Percentiles rank a stretch among this genome's conserved stretches.
Evolutionary conservation across 225 moss, liverwort and hornwort species (phyloP).

Genomic region (Neckera pumila): DNA sequence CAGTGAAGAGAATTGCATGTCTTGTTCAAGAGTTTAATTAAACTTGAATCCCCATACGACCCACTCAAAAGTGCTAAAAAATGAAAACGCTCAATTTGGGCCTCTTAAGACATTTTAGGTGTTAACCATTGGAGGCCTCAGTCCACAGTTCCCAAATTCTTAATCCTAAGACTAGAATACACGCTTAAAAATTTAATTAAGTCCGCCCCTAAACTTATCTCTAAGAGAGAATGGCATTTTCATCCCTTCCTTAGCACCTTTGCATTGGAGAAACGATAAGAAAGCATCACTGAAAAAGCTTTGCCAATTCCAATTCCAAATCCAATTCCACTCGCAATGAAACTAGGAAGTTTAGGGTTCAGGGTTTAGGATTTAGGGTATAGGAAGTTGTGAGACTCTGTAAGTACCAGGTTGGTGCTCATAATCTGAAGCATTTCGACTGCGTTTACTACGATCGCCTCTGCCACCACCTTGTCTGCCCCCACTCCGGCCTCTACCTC

Average conservation of each 20-base stretch:
- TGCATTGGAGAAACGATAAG: not conserved
- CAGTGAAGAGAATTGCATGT: not conserved
- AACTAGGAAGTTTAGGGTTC: not conserved
- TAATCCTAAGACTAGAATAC: not conserved
- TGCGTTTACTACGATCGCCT: conserved; percentile 20
- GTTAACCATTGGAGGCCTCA: not conserved
- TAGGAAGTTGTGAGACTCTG: not conserved
- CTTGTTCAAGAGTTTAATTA: not conserved
- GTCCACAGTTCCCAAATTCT: not conserved
- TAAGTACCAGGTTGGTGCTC: conserved; percentile 23
- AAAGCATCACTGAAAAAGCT: not conserved
- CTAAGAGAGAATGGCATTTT: not conserved
- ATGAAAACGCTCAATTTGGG: not conserved
- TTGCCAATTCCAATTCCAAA: not conserved
- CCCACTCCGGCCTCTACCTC: not conserved
- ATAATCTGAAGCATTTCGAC: conserved; percentile 18
- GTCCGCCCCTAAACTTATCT: not conserved
- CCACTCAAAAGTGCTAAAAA: not conserved
- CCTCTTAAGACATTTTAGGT: not conserved
- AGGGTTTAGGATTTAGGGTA: not conserved
- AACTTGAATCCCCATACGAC: not conserved
- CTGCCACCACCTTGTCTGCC: not conserved
- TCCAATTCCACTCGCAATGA: not conserved
- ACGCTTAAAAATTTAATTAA: not conserved
- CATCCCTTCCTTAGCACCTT: not conserved